phyloP scores from a whole-genome alignment of 1,284 basidiomycete genomes.

The Abortiporus biennis region DNA sequence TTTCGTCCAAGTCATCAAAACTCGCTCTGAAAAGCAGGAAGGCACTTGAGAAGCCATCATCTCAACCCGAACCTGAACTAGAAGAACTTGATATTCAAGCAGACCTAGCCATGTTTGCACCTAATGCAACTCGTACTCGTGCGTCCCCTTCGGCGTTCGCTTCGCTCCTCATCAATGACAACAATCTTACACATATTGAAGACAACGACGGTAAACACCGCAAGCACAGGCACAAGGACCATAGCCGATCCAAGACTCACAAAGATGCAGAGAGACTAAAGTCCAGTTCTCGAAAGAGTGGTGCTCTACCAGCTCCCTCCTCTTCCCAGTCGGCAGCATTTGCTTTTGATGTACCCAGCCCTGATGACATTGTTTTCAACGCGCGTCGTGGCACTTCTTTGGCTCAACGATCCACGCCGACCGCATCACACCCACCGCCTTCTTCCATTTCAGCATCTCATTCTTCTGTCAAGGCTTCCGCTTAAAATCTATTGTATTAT shows the following conservation, averaged over 20 bases:
- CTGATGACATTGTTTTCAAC: slow-evolving; percentile 78
- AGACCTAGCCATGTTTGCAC: slow-evolving; percentile 52
- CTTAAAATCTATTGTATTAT: slow-evolving; percentile 27
- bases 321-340: slow-evolving; percentile 38
- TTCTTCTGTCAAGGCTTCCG: slow-evolving; percentile 29
- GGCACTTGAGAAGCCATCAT: slow-evolving; percentile 28
- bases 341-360: slow-evolving; percentile 78
- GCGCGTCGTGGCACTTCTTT: slow-evolving; percentile 74
- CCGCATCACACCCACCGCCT: slow-evolving; percentile 16
- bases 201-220: slow-evolving; percentile 24
- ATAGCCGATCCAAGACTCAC: slow-evolving; percentile 10
- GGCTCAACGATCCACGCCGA: slow-evolving; percentile 30
- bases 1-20: slow-evolving; percentile 40
- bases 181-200: slow-evolving; percentile 30
- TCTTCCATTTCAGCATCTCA: slow-evolving; percentile 14
- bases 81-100: slow-evolving; percentile 18
- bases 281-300: slow-evolving; percentile 5
- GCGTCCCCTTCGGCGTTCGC: slow-evolving; percentile 74
- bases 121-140: slow-evolving; percentile 43
- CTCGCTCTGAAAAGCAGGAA: slow-evolving; percentile 62
- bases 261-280: slow-evolving; percentile 9
- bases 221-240: no score
- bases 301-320: slow-evolving; percentile 21
- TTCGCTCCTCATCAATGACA: slow-evolving; percentile 58
- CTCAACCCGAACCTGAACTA: not conserved